Conservation (phyloP, 805 yeast genomes). For the Naumovozyma dairenensis region DNA sequence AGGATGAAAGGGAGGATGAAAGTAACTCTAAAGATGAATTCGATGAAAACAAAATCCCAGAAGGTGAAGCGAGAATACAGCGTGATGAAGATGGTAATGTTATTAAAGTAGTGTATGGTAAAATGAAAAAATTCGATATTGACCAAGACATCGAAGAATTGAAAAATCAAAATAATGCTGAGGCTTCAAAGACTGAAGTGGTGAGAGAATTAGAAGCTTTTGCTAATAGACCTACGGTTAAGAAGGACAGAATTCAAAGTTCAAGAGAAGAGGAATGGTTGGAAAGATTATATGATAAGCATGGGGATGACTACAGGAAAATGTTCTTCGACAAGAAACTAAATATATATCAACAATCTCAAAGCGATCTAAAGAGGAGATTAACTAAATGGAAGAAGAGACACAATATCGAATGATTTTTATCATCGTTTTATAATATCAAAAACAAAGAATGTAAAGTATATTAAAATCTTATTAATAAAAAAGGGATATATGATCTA, state of each 20-base stretch:
- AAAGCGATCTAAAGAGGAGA: constrained; percentile 73
- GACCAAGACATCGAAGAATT: constrained; percentile 28
- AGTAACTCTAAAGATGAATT: constrained; percentile 25
- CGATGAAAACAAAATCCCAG: constrained; percentile 48
- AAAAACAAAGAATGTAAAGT: no score
- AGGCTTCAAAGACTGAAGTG: constrained; percentile 39
- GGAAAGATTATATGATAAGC: constrained; percentile 49
- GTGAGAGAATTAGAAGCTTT: constrained; percentile 59
- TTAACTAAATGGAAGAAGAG: constrained; percentile 58
- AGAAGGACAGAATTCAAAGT: constrained; percentile 47
- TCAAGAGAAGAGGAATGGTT: constrained; percentile 74
- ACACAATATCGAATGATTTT: constrained; percentile 29
- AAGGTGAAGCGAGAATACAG: constrained; percentile 68
- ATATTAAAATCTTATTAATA: no score
- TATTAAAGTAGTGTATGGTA: constrained; percentile 59
- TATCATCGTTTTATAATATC: no score
- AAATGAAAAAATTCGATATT: constrained; percentile 34
- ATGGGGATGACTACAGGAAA: constrained; percentile 79
- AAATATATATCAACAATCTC: constrained; percentile 72
- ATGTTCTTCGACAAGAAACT: constrained; percentile 90
- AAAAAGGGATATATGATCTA: no score
- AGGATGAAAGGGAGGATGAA: constrained; percentile 13
- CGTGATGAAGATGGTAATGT: constrained; percentile 65
- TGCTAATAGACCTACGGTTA: constrained; percentile 35
- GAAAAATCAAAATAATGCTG: constrained; percentile 15